Percentiles rank a stretch among this genome's conserved stretches.
Conservation (phyloP, 2,329 filamentous ascomycete species). For the Paraphoma sp. region DNA sequence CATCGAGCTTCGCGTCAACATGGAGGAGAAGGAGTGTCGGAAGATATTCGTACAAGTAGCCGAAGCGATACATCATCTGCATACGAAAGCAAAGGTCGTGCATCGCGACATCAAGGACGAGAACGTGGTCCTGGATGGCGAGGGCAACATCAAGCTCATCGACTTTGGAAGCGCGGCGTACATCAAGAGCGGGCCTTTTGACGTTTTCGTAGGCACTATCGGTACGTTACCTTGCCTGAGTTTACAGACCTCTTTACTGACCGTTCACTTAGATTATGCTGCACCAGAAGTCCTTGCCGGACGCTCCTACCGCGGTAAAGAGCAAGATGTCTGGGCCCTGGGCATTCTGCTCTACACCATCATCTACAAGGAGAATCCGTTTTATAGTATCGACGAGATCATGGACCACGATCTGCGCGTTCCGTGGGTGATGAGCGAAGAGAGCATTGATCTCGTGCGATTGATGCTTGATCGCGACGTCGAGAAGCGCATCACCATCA, state of each 20-base stretch:
- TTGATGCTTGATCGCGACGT: slow-evolving; percentile 94
- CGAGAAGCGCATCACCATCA: slow-evolving; percentile 80
- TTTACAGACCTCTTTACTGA: not conserved
- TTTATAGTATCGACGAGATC: slow-evolving; percentile 98
- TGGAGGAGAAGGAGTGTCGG: slow-evolving; percentile 92
- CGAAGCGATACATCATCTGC: slow-evolving; percentile 86
- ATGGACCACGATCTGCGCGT: slow-evolving; percentile 95
- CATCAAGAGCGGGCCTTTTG: slow-evolving; percentile 97
- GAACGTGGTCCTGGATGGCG: slow-evolving; percentile 94
- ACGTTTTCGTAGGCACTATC: slow-evolving; percentile 98
- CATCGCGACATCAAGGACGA: slow-evolving; percentile 99
- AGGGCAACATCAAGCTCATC: slow-evolving; percentile 94
- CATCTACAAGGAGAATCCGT: slow-evolving; percentile 99
- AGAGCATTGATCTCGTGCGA: slow-evolving; percentile 89
- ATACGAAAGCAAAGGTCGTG: slow-evolving; percentile 88
- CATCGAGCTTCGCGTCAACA: slow-evolving; percentile 93
- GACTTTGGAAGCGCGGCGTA: slow-evolving; percentile 98
- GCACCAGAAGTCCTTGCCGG: slow-evolving; percentile 97
- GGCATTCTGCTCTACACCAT: slow-evolving; percentile 98
- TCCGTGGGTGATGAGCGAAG: slow-evolving; percentile 86
- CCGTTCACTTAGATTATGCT: slow-evolving; percentile 76
- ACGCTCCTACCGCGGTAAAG: slow-evolving; percentile 89
- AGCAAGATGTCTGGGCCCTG: slow-evolving; percentile 97
- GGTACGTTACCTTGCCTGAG: slow-evolving; percentile 63
- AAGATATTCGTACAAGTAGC: slow-evolving; percentile 97